phyloP scores from a whole-genome alignment of 2,329 filamentous ascomycete species.

The Ophiostoma quercus region DNA sequence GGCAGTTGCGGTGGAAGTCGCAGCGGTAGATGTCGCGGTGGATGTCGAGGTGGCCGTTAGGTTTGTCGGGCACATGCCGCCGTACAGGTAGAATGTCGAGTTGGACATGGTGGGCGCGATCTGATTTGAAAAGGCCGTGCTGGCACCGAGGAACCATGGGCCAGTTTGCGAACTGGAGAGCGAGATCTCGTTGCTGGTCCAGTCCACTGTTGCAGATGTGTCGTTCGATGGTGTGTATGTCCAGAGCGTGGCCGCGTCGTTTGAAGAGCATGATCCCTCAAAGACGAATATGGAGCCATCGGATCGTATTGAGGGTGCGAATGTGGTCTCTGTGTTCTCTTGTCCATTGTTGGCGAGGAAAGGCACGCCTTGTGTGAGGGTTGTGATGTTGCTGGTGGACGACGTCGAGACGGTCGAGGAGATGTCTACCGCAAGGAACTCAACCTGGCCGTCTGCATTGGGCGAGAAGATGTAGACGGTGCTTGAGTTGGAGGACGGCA shows the following conservation, averaged over 20 bases:
- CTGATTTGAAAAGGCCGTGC: constrained; percentile 63
- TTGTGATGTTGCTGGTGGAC: constrained; percentile 38
- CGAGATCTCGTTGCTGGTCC: constrained; percentile 16
- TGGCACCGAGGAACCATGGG: constrained; percentile 49
- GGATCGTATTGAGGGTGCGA: constrained; percentile 61
- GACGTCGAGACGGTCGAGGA: constrained; percentile 51
- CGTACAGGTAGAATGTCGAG: constrained; percentile 67
- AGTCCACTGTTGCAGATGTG: constrained; percentile 7
- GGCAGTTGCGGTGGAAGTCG: constrained; percentile 30
- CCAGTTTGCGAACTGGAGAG: constrained; percentile 27
- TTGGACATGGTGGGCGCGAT: constrained; percentile 49
- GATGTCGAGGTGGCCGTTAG: constrained; percentile 31
- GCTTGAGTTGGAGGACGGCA: constrained; percentile 43
- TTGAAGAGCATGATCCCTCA: constrained; percentile 62
- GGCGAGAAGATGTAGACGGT: constrained; percentile 66
- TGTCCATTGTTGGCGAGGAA: constrained; percentile 50
- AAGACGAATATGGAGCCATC: constrained; percentile 69
- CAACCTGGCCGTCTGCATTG: constrained; percentile 37
- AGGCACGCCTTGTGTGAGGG: constrained; percentile 53
- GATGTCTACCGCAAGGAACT: constrained; percentile 62
- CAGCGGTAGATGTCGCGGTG: constrained; percentile 26
- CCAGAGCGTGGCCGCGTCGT: constrained; percentile 52
- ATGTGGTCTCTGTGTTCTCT: constrained; percentile 47
- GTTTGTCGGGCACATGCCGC: constrained; percentile 70
- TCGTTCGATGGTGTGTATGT: constrained; percentile 44